These are phyloP conservation scores for Sporothrix luriei DNA, from an alignment of 2,329 filamentous ascomycete genomes.

Conservation along the genomic window DNA sequence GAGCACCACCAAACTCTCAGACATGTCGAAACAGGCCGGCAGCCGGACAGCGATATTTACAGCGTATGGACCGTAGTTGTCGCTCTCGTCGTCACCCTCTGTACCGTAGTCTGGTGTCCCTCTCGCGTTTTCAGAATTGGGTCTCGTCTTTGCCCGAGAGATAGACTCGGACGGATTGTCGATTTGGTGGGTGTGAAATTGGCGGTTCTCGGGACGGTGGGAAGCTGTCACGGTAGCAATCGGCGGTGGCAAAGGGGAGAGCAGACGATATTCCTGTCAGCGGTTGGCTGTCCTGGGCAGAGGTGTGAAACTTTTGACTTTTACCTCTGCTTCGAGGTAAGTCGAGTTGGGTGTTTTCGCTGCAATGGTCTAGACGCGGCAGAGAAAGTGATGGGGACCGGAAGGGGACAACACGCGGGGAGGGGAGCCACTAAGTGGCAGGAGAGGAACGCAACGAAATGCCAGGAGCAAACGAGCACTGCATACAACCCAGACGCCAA, in stretches of 20 bases:
- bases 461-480: neutral
- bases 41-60: neutral
- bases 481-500: neutral
- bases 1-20: slow-evolving; percentile 44
- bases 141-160: neutral
- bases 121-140: slow-evolving; percentile 1
- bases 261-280: neutral
- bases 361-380: slow-evolving; percentile 11
- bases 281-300: slow-evolving; percentile 10
- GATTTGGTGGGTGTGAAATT: neutral
- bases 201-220: neutral
- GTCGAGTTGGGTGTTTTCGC: slow-evolving; percentile 6
- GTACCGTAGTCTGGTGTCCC: neutral
- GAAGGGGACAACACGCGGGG: slow-evolving; percentile 26
- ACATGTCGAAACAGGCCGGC: slow-evolving; percentile 42
- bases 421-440: neutral
- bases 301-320: slow-evolving; percentile 4
- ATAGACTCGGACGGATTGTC: neutral
- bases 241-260: neutral
- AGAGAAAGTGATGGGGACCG: slow-evolving; percentile 11
- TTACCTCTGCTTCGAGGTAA: neutral
- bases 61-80: neutral
- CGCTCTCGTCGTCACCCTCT: neutral
- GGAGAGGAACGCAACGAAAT: neutral
- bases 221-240: neutral